Evolutionary conservation across 2,329 filamentous ascomycete species (phyloP).

Genomic region (Aspergillus sp.): DNA sequence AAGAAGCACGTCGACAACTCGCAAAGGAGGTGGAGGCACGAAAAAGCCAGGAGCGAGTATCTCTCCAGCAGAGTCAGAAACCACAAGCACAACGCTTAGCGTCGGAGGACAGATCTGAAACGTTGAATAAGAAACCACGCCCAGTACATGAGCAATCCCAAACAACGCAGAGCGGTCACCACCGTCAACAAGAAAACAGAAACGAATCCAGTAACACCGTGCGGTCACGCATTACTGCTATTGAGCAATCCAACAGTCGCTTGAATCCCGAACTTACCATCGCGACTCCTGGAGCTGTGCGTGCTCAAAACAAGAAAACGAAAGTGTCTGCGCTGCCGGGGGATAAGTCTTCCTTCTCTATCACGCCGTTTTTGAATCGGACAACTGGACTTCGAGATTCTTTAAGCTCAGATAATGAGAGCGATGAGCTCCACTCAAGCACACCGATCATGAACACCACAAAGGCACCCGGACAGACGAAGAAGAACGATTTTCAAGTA

Average conservation of each 20-base stretch:
- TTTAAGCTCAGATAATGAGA: conserved; percentile 25
- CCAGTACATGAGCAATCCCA: conserved; percentile 71
- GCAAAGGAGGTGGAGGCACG: conserved; percentile 51
- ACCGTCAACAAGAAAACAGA: conserved; percentile 38
- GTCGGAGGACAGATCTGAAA: conserved; percentile 68
- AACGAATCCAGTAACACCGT: conserved; percentile 25
- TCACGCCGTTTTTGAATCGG: conserved; percentile 88
- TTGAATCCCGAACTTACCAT: conserved; percentile 47
- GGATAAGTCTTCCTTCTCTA: conserved; percentile 89
- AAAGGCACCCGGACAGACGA: background rate
- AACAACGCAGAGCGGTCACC: conserved; percentile 54
- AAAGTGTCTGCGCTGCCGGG: conserved; percentile 62
- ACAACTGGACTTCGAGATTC: conserved; percentile 55
- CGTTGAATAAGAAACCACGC: conserved; percentile 67
- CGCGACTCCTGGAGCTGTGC: conserved; percentile 50
- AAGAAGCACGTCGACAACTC: conserved; percentile 51
- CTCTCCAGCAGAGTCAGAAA: conserved; percentile 57
- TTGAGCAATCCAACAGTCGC: conserved; percentile 22
- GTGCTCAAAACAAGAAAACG: conserved; percentile 55
- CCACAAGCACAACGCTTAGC: conserved; percentile 61
- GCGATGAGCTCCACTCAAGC: conserved; percentile 20
- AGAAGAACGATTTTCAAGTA: background rate
- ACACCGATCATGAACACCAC: background rate
- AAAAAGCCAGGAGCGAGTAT: conserved; percentile 46
- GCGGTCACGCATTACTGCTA: conserved; percentile 42